phyloP scores from a whole-genome alignment of 306 rosid genomes.

The Prunus salicina region DNA sequence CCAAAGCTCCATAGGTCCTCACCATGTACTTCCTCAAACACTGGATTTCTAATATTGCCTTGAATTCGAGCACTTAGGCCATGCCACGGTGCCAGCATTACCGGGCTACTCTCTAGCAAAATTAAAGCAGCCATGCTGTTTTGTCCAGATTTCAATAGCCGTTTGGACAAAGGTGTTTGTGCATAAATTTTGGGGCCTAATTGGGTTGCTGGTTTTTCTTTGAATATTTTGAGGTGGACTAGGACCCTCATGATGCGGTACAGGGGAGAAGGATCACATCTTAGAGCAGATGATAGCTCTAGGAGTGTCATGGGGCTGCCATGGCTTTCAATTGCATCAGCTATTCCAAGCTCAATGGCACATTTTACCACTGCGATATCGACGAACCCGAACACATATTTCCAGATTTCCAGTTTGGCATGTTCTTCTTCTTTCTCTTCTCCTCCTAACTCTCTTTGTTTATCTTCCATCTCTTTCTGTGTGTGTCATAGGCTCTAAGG shows the following conservation, averaged over 20 bases:
- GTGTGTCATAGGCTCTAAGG: not conserved
- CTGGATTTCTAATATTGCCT: not conserved
- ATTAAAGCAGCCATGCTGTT: constrained; percentile 28
- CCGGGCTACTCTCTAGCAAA: constrained; percentile 20
- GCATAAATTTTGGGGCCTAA: not conserved
- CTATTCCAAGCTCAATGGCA: constrained; percentile 59
- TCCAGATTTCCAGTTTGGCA: constrained; percentile 40
- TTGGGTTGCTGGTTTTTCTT: not conserved
- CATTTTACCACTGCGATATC: constrained; percentile 62
- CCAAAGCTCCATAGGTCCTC: constrained; percentile 51
- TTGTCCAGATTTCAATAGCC: constrained; percentile 11
- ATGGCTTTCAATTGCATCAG: constrained; percentile 53
- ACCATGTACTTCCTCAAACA: constrained; percentile 47
- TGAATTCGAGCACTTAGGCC: constrained; percentile 20
- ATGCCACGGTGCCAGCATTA: constrained; percentile 39
- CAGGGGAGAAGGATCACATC: constrained; percentile 27
- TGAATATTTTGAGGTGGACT: constrained; percentile 39
- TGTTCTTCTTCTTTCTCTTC: constrained; percentile 23
- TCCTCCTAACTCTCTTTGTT: not conserved
- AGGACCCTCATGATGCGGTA: constrained; percentile 57
- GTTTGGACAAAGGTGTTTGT: constrained; percentile 30
- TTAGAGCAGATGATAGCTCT: constrained; percentile 41
- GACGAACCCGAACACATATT: constrained; percentile 46
- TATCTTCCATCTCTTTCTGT: not conserved
- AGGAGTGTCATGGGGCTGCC: constrained; percentile 45